Percentiles rank a stretch among this genome's conserved stretches.
phyloP scores from a whole-genome alignment of 495 filamentous ascomycete genomes.

The Talaromyces borbonicus region DNA sequence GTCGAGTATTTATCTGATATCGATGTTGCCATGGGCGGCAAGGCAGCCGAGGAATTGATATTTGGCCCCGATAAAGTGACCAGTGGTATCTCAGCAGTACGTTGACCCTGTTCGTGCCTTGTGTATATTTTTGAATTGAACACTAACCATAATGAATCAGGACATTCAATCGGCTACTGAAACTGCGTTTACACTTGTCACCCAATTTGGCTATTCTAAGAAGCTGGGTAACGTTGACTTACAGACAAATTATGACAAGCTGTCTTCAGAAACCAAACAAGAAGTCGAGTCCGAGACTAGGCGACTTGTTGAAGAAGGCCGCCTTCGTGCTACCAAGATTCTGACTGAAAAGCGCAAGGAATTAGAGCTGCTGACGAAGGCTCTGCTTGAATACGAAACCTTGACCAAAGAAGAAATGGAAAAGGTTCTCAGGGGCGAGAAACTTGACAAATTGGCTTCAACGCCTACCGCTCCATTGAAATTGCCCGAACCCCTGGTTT shows the following conservation, averaged over 20 bases:
- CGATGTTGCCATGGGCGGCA: slow-evolving; percentile 80
- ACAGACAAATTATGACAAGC: slow-evolving; percentile 59
- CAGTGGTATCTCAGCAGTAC: slow-evolving; percentile 65
- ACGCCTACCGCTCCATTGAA: slow-evolving; percentile 40
- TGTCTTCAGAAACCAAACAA: slow-evolving; percentile 76
- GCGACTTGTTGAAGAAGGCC: slow-evolving; percentile 71
- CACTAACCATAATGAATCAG: slow-evolving; percentile 30
- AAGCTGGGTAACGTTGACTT: slow-evolving; percentile 86
- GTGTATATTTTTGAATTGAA: slow-evolving; percentile 2
- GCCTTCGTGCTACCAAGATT: slow-evolving; percentile 60
- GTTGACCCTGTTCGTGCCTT: slow-evolving; percentile 15
- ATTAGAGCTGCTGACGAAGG: slow-evolving; percentile 76
- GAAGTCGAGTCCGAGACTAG: slow-evolving; percentile 82
- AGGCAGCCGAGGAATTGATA: slow-evolving; percentile 87
- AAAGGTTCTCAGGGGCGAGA: slow-evolving; percentile 76
- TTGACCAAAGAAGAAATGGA: slow-evolving; percentile 80
- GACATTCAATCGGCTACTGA: slow-evolving; percentile 75
- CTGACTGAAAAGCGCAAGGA: slow-evolving; percentile 65
- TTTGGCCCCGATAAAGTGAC: slow-evolving; percentile 83
- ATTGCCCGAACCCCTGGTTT: slow-evolving; percentile 38
- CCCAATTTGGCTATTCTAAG: slow-evolving; percentile 77
- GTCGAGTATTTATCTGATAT: slow-evolving; percentile 60
- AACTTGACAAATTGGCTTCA: slow-evolving; percentile 51
- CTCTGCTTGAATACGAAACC: slow-evolving; percentile 89
- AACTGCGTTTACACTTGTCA: slow-evolving; percentile 77